These are phyloP conservation scores for Dactylellina leptospora DNA, from an alignment of 2,329 filamentous ascomycete genomes.

Conservation along the genomic window DNA sequence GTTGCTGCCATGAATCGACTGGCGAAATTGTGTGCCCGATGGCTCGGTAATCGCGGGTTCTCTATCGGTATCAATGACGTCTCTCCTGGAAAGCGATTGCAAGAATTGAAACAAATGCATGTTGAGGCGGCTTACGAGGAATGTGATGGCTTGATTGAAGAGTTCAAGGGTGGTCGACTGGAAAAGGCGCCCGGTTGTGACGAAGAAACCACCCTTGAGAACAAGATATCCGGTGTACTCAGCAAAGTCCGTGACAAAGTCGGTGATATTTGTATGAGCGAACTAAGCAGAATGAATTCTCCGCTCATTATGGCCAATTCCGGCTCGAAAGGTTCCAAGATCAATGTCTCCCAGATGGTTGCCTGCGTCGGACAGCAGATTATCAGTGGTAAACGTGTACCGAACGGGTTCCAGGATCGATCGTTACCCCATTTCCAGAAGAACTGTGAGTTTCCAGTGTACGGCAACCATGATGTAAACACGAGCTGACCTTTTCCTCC, in stretches of 20 bases:
- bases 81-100: constrained; percentile 77
- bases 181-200: constrained; percentile 88
- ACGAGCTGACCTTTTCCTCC: not conserved
- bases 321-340: constrained; percentile 93
- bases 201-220: constrained; percentile 90
- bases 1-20: constrained; percentile 93
- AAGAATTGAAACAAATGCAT: constrained; percentile 76
- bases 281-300: constrained; percentile 88
- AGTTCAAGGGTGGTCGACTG: constrained; percentile 81
- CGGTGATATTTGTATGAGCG: constrained; percentile 87
- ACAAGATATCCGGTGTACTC: constrained; percentile 86
- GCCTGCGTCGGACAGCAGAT: constrained; percentile 97
- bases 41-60: constrained; percentile 89
- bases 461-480: not conserved
- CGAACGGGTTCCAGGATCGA: constrained; percentile 95
- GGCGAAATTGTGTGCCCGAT: constrained; percentile 86
- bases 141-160: constrained; percentile 82
- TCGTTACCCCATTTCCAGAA: constrained; percentile 95
- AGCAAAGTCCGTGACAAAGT: constrained; percentile 91
- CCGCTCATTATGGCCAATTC: constrained; percentile 97
- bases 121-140: constrained; percentile 80
- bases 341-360: constrained; percentile 99
- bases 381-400: constrained; percentile 90
- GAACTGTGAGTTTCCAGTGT: constrained; percentile 62
- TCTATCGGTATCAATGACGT: constrained; percentile 97